phyloP scores from a whole-genome alignment of 768 basidiomycete species.

The Pseudohyphozyma bogoriensis region DNA sequence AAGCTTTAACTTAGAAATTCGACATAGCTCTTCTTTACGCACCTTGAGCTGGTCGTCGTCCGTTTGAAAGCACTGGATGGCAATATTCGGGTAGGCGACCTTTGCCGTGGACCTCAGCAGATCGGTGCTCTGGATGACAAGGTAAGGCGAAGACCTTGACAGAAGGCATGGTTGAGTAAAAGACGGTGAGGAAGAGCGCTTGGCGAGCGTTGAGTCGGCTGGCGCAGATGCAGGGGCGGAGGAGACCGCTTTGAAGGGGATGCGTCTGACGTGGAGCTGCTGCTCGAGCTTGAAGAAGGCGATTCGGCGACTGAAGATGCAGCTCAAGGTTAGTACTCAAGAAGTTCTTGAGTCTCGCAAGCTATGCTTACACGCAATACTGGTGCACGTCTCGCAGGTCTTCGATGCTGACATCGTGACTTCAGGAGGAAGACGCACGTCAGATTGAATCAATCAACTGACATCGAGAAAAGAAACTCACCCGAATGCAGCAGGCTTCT shows the following conservation, averaged over 20 bases:
- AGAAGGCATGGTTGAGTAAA: not conserved
- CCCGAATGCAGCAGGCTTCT: not conserved
- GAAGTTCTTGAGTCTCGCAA: not conserved
- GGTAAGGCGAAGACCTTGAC: not conserved
- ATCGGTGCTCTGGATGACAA: not conserved
- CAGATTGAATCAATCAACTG: not conserved
- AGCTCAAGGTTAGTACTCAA: not conserved
- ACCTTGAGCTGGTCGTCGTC: not conserved
- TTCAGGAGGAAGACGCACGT: not conserved
- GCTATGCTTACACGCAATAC: slow-evolving; percentile 62
- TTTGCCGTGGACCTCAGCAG: not conserved
- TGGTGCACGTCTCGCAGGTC: slow-evolving; percentile 59
- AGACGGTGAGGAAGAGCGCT: not conserved
- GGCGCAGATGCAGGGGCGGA: not conserved
- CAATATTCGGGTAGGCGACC: not conserved
- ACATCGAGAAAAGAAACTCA: not conserved
- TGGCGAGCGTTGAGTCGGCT: not conserved
- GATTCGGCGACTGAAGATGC: slow-evolving; percentile 59
- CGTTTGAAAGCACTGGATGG: not conserved
- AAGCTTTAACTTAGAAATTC: not conserved
- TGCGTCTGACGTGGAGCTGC: slow-evolving; percentile 50
- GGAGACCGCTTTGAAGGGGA: slow-evolving; percentile 8
- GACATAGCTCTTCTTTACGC: not conserved
- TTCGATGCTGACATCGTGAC: slow-evolving; percentile 58
- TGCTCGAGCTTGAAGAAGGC: slow-evolving; percentile 80